Evolutionary conservation across 1,139 yeast genomes (phyloP).

Genomic region (Magnusiomyces clavatus): DNA sequence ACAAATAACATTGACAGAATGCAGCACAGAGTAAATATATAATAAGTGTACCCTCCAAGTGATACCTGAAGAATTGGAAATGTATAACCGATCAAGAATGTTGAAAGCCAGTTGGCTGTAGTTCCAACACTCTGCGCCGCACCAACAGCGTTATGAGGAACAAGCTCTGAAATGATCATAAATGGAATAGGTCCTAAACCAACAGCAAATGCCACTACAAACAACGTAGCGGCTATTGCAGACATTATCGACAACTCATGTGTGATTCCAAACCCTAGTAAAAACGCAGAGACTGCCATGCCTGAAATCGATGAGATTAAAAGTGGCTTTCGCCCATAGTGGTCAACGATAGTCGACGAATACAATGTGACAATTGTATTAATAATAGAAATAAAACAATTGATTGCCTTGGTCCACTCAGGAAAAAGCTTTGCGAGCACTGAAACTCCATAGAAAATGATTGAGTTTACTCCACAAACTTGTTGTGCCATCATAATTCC

Average conservation of each 20-base stretch:
- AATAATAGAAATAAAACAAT: slow-evolving; percentile 63
- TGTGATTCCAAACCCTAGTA: slow-evolving; percentile 62
- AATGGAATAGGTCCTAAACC: slow-evolving; percentile 97
- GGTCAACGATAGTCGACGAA: slow-evolving; percentile 68
- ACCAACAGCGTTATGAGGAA: slow-evolving; percentile 72
- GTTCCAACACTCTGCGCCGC: slow-evolving; percentile 92
- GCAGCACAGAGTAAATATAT: slow-evolving; percentile 48
- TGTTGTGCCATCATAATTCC: slow-evolving; percentile 83
- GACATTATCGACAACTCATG: slow-evolving; percentile 44
- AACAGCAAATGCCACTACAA: slow-evolving; percentile 77
- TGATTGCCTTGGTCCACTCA: slow-evolving; percentile 56
- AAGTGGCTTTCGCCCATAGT: slow-evolving; percentile 68
- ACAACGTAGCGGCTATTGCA: slow-evolving; percentile 58
- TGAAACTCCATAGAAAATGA: slow-evolving; percentile 85
- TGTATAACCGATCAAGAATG: slow-evolving; percentile 60
- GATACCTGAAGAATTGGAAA: slow-evolving; percentile 64
- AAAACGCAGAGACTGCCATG: slow-evolving; percentile 61
- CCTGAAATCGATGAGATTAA: slow-evolving; percentile 53
- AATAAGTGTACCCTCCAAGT: slow-evolving; percentile 76
- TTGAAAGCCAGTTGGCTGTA: slow-evolving; percentile 83
- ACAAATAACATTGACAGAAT: slow-evolving; percentile 17
- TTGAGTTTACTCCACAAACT: slow-evolving; percentile 85
- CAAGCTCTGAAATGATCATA: slow-evolving; percentile 77
- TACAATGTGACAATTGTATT: slow-evolving; percentile 66
- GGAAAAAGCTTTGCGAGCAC: slow-evolving; percentile 68